Conservation (phyloP, 1,284 basidiomycete genomes). For the Malassezia yamatoensis region DNA sequence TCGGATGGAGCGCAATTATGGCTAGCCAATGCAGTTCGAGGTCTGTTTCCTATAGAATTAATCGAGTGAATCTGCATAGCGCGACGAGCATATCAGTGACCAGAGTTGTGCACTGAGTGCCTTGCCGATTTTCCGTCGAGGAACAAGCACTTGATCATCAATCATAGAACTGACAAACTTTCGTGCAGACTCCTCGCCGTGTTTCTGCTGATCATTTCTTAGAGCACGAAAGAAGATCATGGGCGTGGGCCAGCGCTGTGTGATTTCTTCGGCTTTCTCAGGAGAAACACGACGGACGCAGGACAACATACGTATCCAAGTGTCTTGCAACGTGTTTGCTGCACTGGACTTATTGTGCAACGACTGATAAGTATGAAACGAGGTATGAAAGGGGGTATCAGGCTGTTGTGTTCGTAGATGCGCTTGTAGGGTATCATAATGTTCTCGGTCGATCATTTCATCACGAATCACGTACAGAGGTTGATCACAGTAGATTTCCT, state of each 20-base stretch:
- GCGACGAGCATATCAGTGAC: neutral
- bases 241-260: conserved; percentile 52
- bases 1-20: conserved; percentile 1
- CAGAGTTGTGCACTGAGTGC: conserved; percentile 10
- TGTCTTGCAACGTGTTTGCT: conserved; percentile 50
- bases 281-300: conserved; percentile 53
- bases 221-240: conserved; percentile 29
- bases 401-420: conserved; percentile 48
- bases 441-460: conserved; percentile 42
- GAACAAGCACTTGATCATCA: neutral
- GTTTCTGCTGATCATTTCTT: neutral
- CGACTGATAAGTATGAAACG: conserved; percentile 51
- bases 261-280: conserved; percentile 52
- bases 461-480: conserved; percentile 52
- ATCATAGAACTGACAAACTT: neutral
- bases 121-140: conserved; percentile 11
- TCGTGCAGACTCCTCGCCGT: neutral
- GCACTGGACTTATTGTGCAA: conserved; percentile 52
- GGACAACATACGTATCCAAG: conserved; percentile 53
- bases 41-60: conserved; percentile 12
- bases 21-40: conserved; percentile 17
- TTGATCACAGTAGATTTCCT: conserved; percentile 34
- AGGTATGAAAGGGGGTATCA: conserved; percentile 48
- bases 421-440: conserved; percentile 46
- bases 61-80: neutral